Base-by-base conservation (phyloP, 441 rosid genomes). In the Heliophila coronopifolia region DNA sequence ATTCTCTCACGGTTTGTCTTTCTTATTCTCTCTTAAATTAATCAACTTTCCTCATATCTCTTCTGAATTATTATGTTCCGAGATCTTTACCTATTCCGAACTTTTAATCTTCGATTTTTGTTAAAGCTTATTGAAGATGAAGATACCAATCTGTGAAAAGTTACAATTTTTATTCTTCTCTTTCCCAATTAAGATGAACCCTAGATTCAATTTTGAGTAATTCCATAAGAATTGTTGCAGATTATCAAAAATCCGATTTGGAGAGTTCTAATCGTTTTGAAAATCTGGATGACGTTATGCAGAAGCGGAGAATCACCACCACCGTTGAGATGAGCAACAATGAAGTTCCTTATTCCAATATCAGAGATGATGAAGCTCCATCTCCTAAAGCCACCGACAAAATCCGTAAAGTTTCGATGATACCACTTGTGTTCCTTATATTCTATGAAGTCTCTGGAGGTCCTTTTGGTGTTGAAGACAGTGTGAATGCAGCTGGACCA, bases 381-480 rank as follows among this genome's bases (percentile, higher is more conserved):
- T 67, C 75, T 3, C 78, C 73, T 22, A 70, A 65, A 61, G 33
- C 44, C 17, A 39, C 61, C 1, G 70, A 67, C 8, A 73, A 63
- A 42, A 32, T 63, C 25, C 62, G 71, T 34, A 82, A 82, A 66
- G 77, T 82, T 12, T 79, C 90, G 5, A 55, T 75, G 63, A n/a
- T n/a, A n/a, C 96, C 98, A 26, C 78, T 91, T 0, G 75, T 91
- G 20, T 92, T 94, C 53, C 76, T 91, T 34, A 91, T 86, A 7
- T 89, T 89, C 80, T 89, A 85, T 65, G 93, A 80, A 52, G 92
- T 87, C 10, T 84, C 89, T 44, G 97, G 97, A 30, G 97, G 97
- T 27, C 97, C 97, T 40, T 91, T 91, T 58, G 98, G 98, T 39
- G 73, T 91, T 3, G 98, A 91, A 65, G 98, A 86, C 53, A 79